Base-by-base conservation (phyloP, 2,329 filamentous ascomycete species). In the Microcyclosporella mali region DNA sequence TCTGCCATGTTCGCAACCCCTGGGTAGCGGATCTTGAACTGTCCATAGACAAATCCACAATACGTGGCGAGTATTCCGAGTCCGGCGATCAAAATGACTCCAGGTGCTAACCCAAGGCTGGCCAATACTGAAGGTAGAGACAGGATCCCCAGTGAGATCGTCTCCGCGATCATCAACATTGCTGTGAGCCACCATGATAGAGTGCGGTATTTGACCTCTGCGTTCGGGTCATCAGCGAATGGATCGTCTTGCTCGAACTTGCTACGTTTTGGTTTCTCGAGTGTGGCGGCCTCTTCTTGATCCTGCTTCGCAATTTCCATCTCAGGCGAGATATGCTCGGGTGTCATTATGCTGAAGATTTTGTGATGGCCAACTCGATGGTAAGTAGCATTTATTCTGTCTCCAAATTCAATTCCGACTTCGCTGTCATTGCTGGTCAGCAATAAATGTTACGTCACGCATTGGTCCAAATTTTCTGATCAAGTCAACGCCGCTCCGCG, bases 1-100 rank as follows among this genome's bases (percentile, higher is more conserved):
- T 86, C 83, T 21, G 79, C 79, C 41, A 85, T 84, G 52, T 78
- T 81, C 32, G 45, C 30, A 19, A 54, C 50, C 11, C 55, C 47
- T 29, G 81, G 80, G 56, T 73, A 72, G 17, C 56, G 60, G 41
- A 69, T 60, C 52, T 76, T 75, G 64, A 81, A 79, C 52, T 79
- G 73, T 7, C 76, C 75, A 35, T 81, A 70, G 2, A 79, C 68
- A 53, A 72, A 78, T 34, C 77, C 76, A 1, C 77, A 79, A 53
- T 81, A 82, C 11, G 73, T 77, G 3, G 78, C 70, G 9, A 80
- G 56, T 17, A 74, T 40, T 19, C 78, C 78, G 3, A 82, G 64
- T 8, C 66, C 60, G 33, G 76, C 38, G 37, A 80, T 70, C 28
- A 78, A 59, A 37, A 81, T 68, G 11, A 79, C 56, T n/a, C 74